Evolutionary conservation across 1,139 yeast species (phyloP).

Genomic region (Pneumocystis wakefieldiae): DNA sequence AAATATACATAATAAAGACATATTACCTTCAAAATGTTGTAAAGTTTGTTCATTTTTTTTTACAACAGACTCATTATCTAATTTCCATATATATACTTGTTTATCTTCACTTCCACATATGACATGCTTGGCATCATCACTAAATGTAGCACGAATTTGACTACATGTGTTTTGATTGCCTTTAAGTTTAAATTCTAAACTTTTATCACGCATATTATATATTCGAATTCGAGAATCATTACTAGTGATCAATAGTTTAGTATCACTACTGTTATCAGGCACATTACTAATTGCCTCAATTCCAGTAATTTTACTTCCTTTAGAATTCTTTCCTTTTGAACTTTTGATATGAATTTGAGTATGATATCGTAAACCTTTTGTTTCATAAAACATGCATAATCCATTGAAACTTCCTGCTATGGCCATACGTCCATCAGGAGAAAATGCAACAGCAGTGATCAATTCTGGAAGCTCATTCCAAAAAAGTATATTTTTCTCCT

Average conservation of each 20-base stretch:
- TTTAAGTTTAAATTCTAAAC: conserved; percentile 50
- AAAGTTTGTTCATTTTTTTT: conserved; percentile 27
- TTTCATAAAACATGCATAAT: conserved; percentile 43
- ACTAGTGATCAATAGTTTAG: conserved; percentile 32
- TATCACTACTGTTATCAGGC: conserved; percentile 15
- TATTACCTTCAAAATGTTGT: not conserved
- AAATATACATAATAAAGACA: not conserved
- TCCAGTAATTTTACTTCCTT: conserved; percentile 41
- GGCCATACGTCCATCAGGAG: conserved; percentile 53
- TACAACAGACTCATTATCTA: conserved; percentile 29
- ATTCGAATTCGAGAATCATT: conserved; percentile 69
- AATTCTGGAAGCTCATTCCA: conserved; percentile 31
- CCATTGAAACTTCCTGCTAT: conserved; percentile 79
- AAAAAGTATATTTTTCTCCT: conserved; percentile 50
- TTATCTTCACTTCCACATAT: conserved; percentile 87
- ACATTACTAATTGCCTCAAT: conserved; percentile 22
- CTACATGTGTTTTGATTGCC: conserved; percentile 61
- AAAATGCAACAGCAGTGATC: conserved; percentile 54
- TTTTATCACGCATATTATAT: conserved; percentile 41
- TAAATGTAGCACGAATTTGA: conserved; percentile 51
- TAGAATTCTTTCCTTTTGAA: conserved; percentile 15
- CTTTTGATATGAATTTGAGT: conserved; percentile 39
- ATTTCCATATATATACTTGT: conserved; percentile 73
- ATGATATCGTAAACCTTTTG: conserved; percentile 45
- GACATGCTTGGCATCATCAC: conserved; percentile 56